A percentile compares a stretch with the other conserved stretches of the same genome.
phyloP scores from a whole-genome alignment of 176 grass and related monocot genomes.

The Oryza meridionalis region DNA sequence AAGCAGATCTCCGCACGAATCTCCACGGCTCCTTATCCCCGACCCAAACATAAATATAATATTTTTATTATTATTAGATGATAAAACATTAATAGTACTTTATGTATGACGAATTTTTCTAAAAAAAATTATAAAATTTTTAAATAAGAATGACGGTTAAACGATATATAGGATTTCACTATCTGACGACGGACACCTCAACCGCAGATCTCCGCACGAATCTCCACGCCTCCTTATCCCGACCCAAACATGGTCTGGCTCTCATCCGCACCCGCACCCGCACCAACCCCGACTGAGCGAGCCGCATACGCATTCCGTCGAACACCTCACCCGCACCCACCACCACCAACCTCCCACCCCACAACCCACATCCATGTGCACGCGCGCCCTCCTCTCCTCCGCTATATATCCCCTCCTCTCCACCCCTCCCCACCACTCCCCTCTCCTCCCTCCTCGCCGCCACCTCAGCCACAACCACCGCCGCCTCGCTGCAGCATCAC shows the following conservation, averaged over 20 bases:
- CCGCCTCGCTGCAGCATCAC: background rate
- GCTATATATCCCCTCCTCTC: slow-evolving; percentile 44
- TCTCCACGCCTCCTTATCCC: background rate
- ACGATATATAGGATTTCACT: no score
- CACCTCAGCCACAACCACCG: background rate
- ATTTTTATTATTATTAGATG: no score
- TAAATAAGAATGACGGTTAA: no score
- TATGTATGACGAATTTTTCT: no score
- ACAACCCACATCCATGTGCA: background rate
- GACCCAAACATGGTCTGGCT: background rate
- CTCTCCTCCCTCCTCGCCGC: background rate
- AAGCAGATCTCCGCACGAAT: no score
- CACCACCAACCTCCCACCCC: background rate
- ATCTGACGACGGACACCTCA: no score
- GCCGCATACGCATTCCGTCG: background rate
- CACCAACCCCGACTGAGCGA: slow-evolving; percentile 33
- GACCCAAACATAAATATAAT: no score
- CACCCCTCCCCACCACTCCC: background rate
- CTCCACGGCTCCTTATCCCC: no score
- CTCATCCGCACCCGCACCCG: background rate
- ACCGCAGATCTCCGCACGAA: background rate
- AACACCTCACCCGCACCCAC: background rate
- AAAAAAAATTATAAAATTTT: no score
- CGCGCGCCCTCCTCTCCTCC: slow-evolving; percentile 33
- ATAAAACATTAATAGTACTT: no score